Evolutionary conservation across 768 basidiomycete species (phyloP).

Genomic region (Suillus subluteus): DNA sequence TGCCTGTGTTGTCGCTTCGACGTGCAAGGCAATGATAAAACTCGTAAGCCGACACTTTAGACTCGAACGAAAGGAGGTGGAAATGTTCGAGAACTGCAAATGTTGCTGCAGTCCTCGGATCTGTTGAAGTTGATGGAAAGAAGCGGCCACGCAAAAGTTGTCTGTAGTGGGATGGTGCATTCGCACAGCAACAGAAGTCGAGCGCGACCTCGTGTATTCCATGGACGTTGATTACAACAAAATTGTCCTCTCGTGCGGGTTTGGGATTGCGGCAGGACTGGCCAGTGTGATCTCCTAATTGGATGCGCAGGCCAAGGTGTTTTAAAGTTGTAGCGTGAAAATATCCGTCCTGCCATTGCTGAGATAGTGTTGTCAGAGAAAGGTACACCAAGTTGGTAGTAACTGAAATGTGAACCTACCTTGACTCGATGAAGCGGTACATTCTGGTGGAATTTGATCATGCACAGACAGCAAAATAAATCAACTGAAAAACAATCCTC

Average conservation of each 20-base stretch:
- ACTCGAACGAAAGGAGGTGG: constrained; percentile 29
- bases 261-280: constrained; percentile 11
- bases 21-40: constrained; percentile 31
- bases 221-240: constrained; percentile 15
- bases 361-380: background rate
- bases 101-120: constrained; percentile 36
- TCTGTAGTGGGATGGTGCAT: constrained; percentile 14
- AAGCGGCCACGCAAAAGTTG: constrained; percentile 37
- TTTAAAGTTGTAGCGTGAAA: constrained; percentile 19
- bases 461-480: constrained; percentile 12
- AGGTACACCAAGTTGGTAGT: background rate
- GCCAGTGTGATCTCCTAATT: constrained; percentile 23
- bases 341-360: constrained; percentile 24
- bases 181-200: constrained; percentile 25
- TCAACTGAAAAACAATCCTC: constrained; percentile 17
- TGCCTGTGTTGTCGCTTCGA: constrained; percentile 31
- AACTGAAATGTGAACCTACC: constrained; percentile 13
- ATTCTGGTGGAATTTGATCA: constrained; percentile 7
- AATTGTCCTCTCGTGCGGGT: constrained; percentile 7
- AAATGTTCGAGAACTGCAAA: constrained; percentile 34
- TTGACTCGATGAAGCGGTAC: constrained; percentile 22
- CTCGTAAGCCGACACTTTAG: constrained; percentile 35
- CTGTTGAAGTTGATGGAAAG: constrained; percentile 34
- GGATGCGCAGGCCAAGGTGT: constrained; percentile 24
- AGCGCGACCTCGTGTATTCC: constrained; percentile 24